Evolutionary conservation across 495 filamentous ascomycete species (phyloP).

Genomic region (Lindgomyces ingoldianus): DNA sequence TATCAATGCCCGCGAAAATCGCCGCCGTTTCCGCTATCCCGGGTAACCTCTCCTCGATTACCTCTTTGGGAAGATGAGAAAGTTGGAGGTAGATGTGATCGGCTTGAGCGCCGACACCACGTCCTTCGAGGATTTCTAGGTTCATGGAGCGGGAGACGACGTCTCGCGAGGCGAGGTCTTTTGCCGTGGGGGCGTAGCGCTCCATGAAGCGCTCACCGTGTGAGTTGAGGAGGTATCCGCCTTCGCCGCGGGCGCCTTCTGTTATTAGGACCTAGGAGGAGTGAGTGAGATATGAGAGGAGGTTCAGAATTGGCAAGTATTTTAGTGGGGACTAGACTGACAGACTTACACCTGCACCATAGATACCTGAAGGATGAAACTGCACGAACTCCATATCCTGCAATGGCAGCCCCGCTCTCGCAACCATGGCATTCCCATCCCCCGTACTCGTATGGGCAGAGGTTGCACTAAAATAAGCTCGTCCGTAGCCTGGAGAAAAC

Average conservation of each 20-base stretch:
- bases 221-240: slow-evolving; percentile 93
- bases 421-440: slow-evolving; percentile 98
- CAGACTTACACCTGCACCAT: slow-evolving; percentile 80
- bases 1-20: slow-evolving; percentile 96
- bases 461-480: slow-evolving; percentile 97
- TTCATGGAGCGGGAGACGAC: slow-evolving; percentile 98
- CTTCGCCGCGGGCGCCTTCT: slow-evolving; percentile 96
- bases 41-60: slow-evolving; percentile 93
- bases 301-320: neutral
- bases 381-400: slow-evolving; percentile 99
- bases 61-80: slow-evolving; percentile 84
- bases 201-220: slow-evolving; percentile 99
- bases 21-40: slow-evolving; percentile 98
- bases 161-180: slow-evolving; percentile 94
- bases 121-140: slow-evolving; percentile 94
- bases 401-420: slow-evolving; percentile 94
- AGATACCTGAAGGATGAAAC: slow-evolving; percentile 99
- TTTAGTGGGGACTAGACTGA: neutral
- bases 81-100: slow-evolving; percentile 98
- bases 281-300: neutral
- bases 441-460: slow-evolving; percentile 98
- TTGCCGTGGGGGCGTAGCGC: slow-evolving; percentile 93
- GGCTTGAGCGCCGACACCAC: slow-evolving; percentile 93
- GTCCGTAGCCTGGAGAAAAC: slow-evolving; percentile 72
- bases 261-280: slow-evolving; percentile 70